phyloP scores from a whole-genome alignment of 139 green algal genomes.

The Chloropicon primus region DNA sequence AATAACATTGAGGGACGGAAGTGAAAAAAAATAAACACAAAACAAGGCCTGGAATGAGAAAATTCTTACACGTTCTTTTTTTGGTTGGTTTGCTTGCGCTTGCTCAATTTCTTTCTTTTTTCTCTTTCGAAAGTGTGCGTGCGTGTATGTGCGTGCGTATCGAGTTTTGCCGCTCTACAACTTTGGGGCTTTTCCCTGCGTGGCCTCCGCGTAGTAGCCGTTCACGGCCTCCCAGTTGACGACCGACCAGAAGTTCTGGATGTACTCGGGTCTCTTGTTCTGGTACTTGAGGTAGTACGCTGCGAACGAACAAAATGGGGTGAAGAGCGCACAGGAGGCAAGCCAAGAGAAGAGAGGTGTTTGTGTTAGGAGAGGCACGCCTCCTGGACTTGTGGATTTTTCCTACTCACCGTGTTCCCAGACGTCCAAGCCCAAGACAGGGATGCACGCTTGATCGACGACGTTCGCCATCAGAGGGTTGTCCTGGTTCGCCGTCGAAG shows the following conservation, averaged over 20 bases:
- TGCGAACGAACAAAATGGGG: neutral
- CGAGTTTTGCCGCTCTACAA: no score
- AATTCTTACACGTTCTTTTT: no score
- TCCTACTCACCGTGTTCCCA: conserved; percentile 33
- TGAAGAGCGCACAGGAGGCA: no score
- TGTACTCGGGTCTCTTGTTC: conserved; percentile 61
- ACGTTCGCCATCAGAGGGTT: conserved; percentile 44
- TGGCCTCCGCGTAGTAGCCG: conserved; percentile 14
- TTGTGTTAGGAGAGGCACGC: neutral
- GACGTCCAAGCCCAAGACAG: conserved; percentile 54
- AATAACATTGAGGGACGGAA: neutral
- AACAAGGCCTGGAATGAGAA: no score
- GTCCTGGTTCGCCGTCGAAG: conserved; percentile 65
- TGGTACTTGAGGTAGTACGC: conserved; percentile 64
- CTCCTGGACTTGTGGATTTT: neutral
- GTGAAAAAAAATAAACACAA: neutral
- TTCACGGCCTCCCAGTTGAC: conserved; percentile 40
- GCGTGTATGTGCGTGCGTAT: no score
- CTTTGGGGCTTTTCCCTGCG: conserved; percentile 5
- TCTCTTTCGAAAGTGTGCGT: no score
- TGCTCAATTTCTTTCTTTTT: no score
- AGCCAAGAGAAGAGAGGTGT: no score
- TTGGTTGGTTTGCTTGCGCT: no score
- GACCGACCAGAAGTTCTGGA: conserved; percentile 61
- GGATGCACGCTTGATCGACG: conserved; percentile 41